Percentiles rank a stretch among this genome's conserved stretches.
phyloP scores from a whole-genome alignment of 768 basidiomycete genomes.

The Leccinum pellstonianum region DNA sequence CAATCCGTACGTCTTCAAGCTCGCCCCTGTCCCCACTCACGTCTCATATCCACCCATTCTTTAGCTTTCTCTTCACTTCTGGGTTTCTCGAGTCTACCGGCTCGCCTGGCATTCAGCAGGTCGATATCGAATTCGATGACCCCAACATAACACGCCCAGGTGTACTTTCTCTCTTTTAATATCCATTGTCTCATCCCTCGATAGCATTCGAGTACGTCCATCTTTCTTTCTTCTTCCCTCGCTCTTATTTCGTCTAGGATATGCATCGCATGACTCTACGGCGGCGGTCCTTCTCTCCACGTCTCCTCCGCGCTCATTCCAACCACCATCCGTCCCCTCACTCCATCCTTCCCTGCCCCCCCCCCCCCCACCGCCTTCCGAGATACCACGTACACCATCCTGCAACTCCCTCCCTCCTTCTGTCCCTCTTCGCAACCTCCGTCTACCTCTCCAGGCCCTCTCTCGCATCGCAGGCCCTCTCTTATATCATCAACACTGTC shows the following conservation, averaged over 20 bases:
- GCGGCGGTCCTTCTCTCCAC: conserved; percentile 75
- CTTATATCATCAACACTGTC: conserved; percentile 50
- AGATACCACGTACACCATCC: conserved; percentile 59
- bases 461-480: conserved; percentile 70
- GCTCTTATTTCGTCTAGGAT: conserved; percentile 47
- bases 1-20: conserved; percentile 61
- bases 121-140: conserved; percentile 77
- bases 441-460: conserved; percentile 83
- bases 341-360: conserved; percentile 52
- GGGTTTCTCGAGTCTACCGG: conserved; percentile 65
- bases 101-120: conserved; percentile 42
- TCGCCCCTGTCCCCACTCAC: background rate
- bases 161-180: conserved; percentile 35
- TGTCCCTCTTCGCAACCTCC: conserved; percentile 84
- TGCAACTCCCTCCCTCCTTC: conserved; percentile 75
- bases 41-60: conserved; percentile 51
- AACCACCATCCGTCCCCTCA: conserved; percentile 65
- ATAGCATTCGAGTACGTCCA: conserved; percentile 83
- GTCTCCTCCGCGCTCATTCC: conserved; percentile 66
- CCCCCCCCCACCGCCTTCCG: conserved; percentile 13
- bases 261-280: conserved; percentile 84
- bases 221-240: background rate
- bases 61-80: conserved; percentile 80
- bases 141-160: conserved; percentile 86
- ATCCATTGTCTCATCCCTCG: conserved; percentile 9